Base-by-base conservation (phyloP, 371 early-diverging fungal species). In the Apophysomyces variabilis region DNA sequence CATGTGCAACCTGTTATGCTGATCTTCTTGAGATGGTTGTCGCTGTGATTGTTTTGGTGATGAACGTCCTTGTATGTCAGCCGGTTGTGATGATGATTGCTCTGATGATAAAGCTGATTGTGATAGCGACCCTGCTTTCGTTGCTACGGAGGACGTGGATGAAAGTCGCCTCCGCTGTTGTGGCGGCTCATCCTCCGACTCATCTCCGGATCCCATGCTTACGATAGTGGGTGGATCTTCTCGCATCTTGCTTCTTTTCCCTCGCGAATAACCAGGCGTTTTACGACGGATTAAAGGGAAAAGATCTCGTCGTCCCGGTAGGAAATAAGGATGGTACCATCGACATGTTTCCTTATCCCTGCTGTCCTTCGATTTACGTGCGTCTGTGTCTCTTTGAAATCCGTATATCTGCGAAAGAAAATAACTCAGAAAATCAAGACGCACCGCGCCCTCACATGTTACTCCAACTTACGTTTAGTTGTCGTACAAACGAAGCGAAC, bases 401-500 rank as follows among this genome's bases (percentile, higher is more conserved):
- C 83, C 83, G 50, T 82, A 82, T 32, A 82, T 82, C 83, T 82
- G 63, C 50, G 38, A 3, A 35, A 26, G 38, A 59, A 57, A 41
- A 45, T 50, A 38, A 46, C 9, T 64, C 16, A 61, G 16, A 26
- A 44, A 18, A 12, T 44, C 16, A 21, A 36, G 21, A 36, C 44
- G 14, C 35, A 18, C 8, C 50, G 35, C n/a, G 7, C 16, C 8
- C 12, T 57, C 32, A 38, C 32, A 57, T 6, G 38, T 44, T 38
- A 64, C n/a, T 16, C 21, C 6, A 45, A 57, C 63, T 68, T 78
- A 82, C 82, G 73, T 82, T 82, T 16, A 82, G 68, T 57, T 82
- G 82, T 62, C 82, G 67, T 16, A 82, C 82, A 72, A 82, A 82
- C 0, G 82, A 79, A 9, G 82, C 76, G 66, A 82, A 82, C 63